A percentile compares a stretch with the other conserved stretches of the same genome.
phyloP scores from a whole-genome alignment of 2,329 filamentous ascomycete genomes.

The Coniella vitis region DNA sequence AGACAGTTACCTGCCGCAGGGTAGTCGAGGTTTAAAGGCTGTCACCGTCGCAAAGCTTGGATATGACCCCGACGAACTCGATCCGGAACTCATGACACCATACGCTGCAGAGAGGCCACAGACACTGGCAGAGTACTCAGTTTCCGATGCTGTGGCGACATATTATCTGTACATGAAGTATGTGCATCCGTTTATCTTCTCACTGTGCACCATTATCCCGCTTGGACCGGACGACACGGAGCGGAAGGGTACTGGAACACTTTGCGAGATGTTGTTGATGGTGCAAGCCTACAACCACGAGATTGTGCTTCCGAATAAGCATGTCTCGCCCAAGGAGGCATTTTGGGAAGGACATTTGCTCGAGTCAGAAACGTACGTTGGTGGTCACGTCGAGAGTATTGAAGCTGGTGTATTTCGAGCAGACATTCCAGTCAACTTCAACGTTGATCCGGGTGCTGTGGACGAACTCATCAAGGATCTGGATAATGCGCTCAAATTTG shows the following conservation, averaged over 20 bases:
- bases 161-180: slow-evolving; percentile 99
- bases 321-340: slow-evolving; percentile 79
- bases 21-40: slow-evolving; percentile 92
- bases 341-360: slow-evolving; percentile 97
- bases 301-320: slow-evolving; percentile 94
- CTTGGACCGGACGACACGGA: slow-evolving; percentile 87
- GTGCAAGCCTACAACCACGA: slow-evolving; percentile 90
- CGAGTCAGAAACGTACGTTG: slow-evolving; percentile 96
- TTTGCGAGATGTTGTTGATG: slow-evolving; percentile 99
- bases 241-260: slow-evolving; percentile 90
- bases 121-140: slow-evolving; percentile 93
- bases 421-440: slow-evolving; percentile 92
- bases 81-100: slow-evolving; percentile 94
- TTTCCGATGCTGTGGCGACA: slow-evolving; percentile 96
- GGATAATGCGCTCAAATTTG: slow-evolving; percentile 84
- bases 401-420: slow-evolving; percentile 95
- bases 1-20: slow-evolving; percentile 95
- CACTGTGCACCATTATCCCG: slow-evolving; percentile 91
- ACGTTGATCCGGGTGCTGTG: slow-evolving; percentile 78
- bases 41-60: slow-evolving; percentile 97
- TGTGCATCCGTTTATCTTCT: slow-evolving; percentile 99
- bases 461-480: slow-evolving; percentile 83
- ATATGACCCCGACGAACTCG: slow-evolving; percentile 95
- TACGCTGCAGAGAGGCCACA: slow-evolving; percentile 87
- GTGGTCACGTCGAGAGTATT: slow-evolving; percentile 97